Conservation (phyloP, 2,329 filamentous ascomycete genomes). For the Nigrospora oryzae region DNA sequence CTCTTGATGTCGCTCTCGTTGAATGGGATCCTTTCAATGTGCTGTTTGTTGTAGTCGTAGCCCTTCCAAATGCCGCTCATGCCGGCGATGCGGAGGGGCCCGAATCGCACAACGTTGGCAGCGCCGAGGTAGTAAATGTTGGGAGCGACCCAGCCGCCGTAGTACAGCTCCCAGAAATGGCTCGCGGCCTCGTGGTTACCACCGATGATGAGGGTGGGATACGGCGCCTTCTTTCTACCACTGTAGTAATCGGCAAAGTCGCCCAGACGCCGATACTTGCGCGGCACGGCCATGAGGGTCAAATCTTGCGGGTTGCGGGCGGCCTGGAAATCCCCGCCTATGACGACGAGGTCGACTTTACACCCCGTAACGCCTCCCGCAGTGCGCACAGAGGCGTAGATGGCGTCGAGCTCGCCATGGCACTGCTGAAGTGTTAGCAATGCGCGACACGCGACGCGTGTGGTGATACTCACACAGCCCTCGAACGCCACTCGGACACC, state of each 20-base stretch:
- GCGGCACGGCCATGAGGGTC: constrained; percentile 79
- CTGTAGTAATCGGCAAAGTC: constrained; percentile 96
- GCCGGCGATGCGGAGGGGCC: constrained; percentile 78
- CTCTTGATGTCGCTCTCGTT: constrained; percentile 65
- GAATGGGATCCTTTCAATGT: constrained; percentile 83
- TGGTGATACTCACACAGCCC: constrained; percentile 54
- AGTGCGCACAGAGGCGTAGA: constrained; percentile 72
- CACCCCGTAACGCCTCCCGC: constrained; percentile 69
- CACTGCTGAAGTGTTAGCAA: constrained; percentile 48
- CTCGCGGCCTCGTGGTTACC: constrained; percentile 95
- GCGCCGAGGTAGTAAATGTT: constrained; percentile 97
- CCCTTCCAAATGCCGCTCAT: constrained; percentile 95
- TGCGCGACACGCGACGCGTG: background rate
- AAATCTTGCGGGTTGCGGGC: constrained; percentile 84
- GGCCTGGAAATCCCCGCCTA: constrained; percentile 94
- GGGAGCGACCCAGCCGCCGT: constrained; percentile 93
- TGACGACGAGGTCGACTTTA: constrained; percentile 80
- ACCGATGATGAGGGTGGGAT: constrained; percentile 83
- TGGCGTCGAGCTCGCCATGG: constrained; percentile 84
- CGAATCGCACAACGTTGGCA: constrained; percentile 78
- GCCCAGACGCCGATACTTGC: constrained; percentile 78
- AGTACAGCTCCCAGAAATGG: constrained; percentile 85
- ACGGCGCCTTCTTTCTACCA: constrained; percentile 68
- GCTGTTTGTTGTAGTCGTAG: constrained; percentile 74
- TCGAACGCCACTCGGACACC: constrained; percentile 71